Percentiles rank a stretch among this genome's conserved stretches.
These are phyloP conservation scores for Tuber indicum DNA, from an alignment of 495 filamentous ascomycete genomes.

Conservation along the genomic window DNA sequence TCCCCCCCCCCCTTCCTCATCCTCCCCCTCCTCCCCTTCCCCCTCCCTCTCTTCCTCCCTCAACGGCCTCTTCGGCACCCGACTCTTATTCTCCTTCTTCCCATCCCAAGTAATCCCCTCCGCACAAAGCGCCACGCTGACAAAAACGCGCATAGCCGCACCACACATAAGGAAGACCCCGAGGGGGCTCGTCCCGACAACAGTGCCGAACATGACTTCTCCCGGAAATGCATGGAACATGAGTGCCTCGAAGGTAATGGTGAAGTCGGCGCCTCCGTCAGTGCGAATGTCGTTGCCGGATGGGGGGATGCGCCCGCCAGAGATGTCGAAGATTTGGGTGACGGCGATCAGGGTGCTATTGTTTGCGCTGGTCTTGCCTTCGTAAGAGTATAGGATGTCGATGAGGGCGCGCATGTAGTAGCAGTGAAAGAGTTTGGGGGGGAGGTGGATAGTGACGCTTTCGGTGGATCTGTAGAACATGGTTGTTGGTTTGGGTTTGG, in stretches of 20 bases:
- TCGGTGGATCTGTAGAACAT: slow-evolving; percentile 4
- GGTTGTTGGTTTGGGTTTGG: neutral
- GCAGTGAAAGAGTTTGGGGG: neutral
- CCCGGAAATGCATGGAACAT: neutral
- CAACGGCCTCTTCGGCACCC: neutral
- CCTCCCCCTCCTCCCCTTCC: neutral
- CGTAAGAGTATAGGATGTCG: neutral
- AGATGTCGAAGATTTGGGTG: neutral
- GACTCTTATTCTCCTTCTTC: neutral
- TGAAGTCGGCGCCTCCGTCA: neutral
- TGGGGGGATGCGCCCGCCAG: neutral
- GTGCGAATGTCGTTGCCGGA: neutral
- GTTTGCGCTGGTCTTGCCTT: neutral
- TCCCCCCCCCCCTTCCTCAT: neutral
- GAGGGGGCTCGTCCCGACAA: neutral
- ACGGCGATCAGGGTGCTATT: neutral
- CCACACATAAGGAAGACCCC: neutral
- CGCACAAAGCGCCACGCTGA: neutral
- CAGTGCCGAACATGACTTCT: neutral
- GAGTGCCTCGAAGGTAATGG: neutral
- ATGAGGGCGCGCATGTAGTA: neutral
- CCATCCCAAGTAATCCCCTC: neutral
- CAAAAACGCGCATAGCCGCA: neutral
- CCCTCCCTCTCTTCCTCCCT: neutral
- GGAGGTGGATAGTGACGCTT: neutral